phyloP scores from a whole-genome alignment of 1,284 basidiomycete species.

The Leccinum fallax region DNA sequence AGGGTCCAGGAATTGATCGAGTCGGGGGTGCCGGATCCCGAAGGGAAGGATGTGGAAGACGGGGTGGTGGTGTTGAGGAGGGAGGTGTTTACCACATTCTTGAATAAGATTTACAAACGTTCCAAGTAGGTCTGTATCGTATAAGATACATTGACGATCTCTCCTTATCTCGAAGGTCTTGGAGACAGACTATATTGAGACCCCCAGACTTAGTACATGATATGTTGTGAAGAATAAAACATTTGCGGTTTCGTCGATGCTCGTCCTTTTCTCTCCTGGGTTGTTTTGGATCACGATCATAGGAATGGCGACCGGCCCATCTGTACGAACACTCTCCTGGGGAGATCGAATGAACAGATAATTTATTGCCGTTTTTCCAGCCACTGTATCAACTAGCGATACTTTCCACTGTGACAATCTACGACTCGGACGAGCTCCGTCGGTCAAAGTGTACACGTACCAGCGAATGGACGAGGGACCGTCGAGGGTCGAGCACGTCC shows the following conservation, averaged over 20 bases:
- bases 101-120: conserved; percentile 21
- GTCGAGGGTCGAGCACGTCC: too few relatives aligned
- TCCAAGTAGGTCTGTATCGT: conserved; percentile 6
- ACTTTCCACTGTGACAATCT: not conserved
- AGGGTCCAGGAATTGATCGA: conserved; percentile 59
- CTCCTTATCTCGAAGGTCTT: not conserved
- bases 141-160: not conserved
- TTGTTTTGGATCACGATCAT: too few relatives aligned
- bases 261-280: too few relatives aligned
- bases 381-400: not conserved
- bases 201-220: too few relatives aligned
- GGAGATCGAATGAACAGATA: not conserved
- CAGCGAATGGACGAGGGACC: too few relatives aligned
- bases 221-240: too few relatives aligned
- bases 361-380: not conserved
- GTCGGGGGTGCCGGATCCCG: conserved; percentile 53
- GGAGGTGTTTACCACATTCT: conserved; percentile 33
- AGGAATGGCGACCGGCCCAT: too few relatives aligned
- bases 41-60: conserved; percentile 31
- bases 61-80: conserved; percentile 48
- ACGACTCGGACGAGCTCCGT: too few relatives aligned
- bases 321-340: too few relatives aligned
- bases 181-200: not conserved
- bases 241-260: too few relatives aligned
- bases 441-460: too few relatives aligned